Base-by-base conservation (phyloP, 2,329 filamentous ascomycete species). In the Aphanoascus verrucosus region DNA sequence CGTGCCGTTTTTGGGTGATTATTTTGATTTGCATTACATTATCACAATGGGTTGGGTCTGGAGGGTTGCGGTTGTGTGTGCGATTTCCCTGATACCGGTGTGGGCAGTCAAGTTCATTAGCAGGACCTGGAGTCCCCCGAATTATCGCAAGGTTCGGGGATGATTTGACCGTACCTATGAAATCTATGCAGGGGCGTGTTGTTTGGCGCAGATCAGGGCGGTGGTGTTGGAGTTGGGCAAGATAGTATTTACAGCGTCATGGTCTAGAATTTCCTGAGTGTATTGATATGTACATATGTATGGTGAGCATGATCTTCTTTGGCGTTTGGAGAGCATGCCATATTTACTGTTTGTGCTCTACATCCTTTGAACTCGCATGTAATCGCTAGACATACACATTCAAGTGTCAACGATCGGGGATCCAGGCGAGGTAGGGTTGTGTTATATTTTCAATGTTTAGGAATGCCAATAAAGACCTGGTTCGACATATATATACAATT, bases 81-180 rank as follows among this genome's bases (percentile, higher is more conserved):
- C 86, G 6, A 82, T 95, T 43, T 87, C 86, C 41, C 71, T 97
- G 54, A 79, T 94, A 46, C 93, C 93, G 15, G 87, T 91, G 1
- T 96, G 91, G 72, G 84, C 82, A 49, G 88, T 80, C 17, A 97
- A 97, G 74, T 69, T 94, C 56, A 85, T 96, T 59, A 78, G 86
- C 63, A 78, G 88, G 64, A 88, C 83, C 56, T 84, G 94, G 76
- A 90, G 86, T 71, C 93, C 93, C 57, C 90, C 90, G 17, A 94
- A 86, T 65, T 97, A 96, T 73, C 79, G 93, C 64, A 98, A 98
- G 74, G 90, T 98, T 11, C 65, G 70, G 47, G 71, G 70, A 5
- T 72, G 57, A 63, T 20, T 2, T 40, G 9, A 35, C 38, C 28
- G 7, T 44, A 23, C 31, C 32, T 43, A 9, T 17, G 7, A 42